Evolutionary conservation across 345 rosid genomes (phyloP), one percentile per base, ranked within the genome.

Genomic region (Angophora floribunda): DNA sequence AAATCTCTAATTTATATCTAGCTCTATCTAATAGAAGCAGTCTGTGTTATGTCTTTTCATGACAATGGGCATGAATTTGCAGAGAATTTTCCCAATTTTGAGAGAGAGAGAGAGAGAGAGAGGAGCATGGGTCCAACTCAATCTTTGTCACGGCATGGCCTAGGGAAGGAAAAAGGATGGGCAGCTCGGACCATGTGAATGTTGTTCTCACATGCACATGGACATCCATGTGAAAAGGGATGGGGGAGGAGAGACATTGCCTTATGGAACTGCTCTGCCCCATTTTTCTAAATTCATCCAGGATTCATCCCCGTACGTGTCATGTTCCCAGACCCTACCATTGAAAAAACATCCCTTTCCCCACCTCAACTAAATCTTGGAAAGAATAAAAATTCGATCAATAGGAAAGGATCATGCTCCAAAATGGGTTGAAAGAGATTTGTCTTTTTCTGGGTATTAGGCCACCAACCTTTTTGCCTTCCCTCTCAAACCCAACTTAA

Each of bases 401-500:
- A 75, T 17, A 75, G 26, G 82, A 44, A 75, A 41, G 82, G 82
- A 75, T 19, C 49, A 75, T 75, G 26, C 82, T 41, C 26, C 63
- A 32, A n/a, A 51, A 50, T 7, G 84, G 53, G 87, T 88, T 85
- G 91, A 92, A 89, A 89, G 91, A 88, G 24, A 86, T 86, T 90
- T 88, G 91, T 91, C 86, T 91, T 94, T 91, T 85, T 24, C 85
- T 78, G 88, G 90, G 90, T 89, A 89, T 91, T 90, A 89, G 93
- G 92, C 92, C 95, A 94, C 87, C 93, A 87, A 91, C 85, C 86
- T 86, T 90, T 91, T 89, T 44, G 45, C 7, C 82, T 75, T 75
- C 82, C 80, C 80, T 70, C 80, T 26, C 80, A 70, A 70, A 70
- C 80, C 80, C 80, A 36, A 4, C 80, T 70, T 70, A 9, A 59